Conservation (phyloP, 2,329 filamentous ascomycete species). For the Phyllosticta citrichinensis region DNA sequence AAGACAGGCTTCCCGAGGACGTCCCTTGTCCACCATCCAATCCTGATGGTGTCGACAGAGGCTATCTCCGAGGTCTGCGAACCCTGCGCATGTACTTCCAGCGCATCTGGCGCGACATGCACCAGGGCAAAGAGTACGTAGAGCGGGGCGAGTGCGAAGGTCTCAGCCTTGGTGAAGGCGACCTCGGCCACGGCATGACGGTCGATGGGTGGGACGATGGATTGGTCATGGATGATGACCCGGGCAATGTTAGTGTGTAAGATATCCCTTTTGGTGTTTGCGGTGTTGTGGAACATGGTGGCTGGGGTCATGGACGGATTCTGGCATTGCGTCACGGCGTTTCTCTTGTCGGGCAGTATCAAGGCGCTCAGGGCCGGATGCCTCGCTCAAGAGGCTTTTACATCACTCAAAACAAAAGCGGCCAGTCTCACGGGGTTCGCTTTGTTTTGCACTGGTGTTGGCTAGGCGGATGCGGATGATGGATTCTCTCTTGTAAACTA, state of each 20-base stretch:
- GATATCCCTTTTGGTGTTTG: slow-evolving; percentile 8
- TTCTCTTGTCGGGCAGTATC: not conserved
- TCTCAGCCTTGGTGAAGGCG: slow-evolving; percentile 21
- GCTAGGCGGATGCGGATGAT: not conserved
- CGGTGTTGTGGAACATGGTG: slow-evolving; percentile 2
- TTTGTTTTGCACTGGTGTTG: not conserved
- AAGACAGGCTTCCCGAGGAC: slow-evolving; percentile 53
- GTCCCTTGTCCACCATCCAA: slow-evolving; percentile 68
- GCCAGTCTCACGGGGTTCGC: not conserved
- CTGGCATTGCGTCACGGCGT: not conserved
- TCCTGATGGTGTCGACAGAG: slow-evolving; percentile 70
- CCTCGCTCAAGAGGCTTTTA: not conserved
- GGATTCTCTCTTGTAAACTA: not conserved
- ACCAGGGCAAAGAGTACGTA: slow-evolving; percentile 30
- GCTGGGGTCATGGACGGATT: not conserved
- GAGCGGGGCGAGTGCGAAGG: slow-evolving; percentile 34
- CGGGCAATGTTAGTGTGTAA: slow-evolving; percentile 28
- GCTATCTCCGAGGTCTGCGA: slow-evolving; percentile 76
- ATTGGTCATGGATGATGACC: slow-evolving; percentile 22
- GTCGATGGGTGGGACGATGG: slow-evolving; percentile 27
- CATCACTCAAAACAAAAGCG: not conserved
- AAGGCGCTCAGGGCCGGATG: not conserved
- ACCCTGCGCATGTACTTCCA: slow-evolving; percentile 77
- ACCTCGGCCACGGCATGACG: slow-evolving; percentile 22
- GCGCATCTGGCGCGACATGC: slow-evolving; percentile 72